Percentiles rank a stretch among this genome's conserved stretches.
phyloP scores from a whole-genome alignment of 2,329 filamentous ascomycete genomes.

The Leptographium flavum region DNA sequence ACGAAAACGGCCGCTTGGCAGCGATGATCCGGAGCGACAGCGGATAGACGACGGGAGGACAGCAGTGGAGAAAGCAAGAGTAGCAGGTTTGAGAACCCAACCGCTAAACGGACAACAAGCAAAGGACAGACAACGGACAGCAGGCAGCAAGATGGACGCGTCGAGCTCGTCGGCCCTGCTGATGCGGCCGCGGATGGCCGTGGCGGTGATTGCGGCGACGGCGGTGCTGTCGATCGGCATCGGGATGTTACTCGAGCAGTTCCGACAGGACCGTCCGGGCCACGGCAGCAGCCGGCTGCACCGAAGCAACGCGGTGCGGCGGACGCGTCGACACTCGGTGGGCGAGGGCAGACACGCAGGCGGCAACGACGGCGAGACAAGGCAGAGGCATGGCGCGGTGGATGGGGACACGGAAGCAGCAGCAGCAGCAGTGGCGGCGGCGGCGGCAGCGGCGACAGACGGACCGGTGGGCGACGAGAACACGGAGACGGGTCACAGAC shows the following conservation, averaged over 20 bases:
- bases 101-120: no score
- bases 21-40: no score
- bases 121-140: no score
- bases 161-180: slow-evolving; percentile 5
- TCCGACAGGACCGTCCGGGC: slow-evolving; percentile 7
- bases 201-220: slow-evolving; percentile 8
- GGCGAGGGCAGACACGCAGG: no score
- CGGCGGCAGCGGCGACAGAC: background rate
- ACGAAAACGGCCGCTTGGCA: no score
- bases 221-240: slow-evolving; percentile 8
- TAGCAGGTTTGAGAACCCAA: no score
- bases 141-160: slow-evolving; percentile 5
- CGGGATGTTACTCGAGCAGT: slow-evolving; percentile 7
- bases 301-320: slow-evolving; percentile 12
- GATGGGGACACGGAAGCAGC: background rate
- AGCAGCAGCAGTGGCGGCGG: background rate
- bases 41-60: no score
- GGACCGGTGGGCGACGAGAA: background rate
- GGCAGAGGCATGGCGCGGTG: no score
- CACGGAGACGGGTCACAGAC: background rate
- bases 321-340: no score
- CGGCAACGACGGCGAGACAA: no score
- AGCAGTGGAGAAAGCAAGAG: no score
- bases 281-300: slow-evolving; percentile 6
- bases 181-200: slow-evolving; percentile 9